A percentile compares a stretch with the other conserved stretches of the same genome.
Conservation (phyloP, 345 rosid genomes). For the Brassica nigra region DNA sequence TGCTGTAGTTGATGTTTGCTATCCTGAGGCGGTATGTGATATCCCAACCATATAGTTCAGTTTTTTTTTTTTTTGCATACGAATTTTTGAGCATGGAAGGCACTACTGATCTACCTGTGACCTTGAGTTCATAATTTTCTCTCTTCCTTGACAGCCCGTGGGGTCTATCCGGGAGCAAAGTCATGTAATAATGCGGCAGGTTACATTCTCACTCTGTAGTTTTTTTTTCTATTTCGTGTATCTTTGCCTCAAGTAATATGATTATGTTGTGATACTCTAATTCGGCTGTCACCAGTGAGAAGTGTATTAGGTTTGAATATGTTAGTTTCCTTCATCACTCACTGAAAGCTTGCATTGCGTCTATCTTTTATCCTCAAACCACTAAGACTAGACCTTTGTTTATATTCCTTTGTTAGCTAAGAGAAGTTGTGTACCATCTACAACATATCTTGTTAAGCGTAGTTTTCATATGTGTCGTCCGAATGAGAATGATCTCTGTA, state of each 20-base stretch:
- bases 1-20: conserved; percentile 80
- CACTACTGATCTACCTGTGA: background rate
- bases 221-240: background rate
- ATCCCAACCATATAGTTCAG: background rate
- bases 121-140: conserved; percentile 17
- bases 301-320: background rate
- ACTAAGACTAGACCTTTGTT: background rate
- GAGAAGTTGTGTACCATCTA: background rate
- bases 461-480: background rate
- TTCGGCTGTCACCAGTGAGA: conserved; percentile 2
- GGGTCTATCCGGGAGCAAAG: conserved; percentile 89
- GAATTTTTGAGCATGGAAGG: background rate
- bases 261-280: conserved; percentile 10
- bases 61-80: background rate
- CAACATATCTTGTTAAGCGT: conserved; percentile 1
- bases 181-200: conserved; percentile 82
- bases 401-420: conserved; percentile 3
- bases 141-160: conserved; percentile 63
- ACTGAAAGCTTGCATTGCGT: background rate
- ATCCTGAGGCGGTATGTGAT: conserved; percentile 72
- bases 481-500: conserved; percentile 1
- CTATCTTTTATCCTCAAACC: background rate
- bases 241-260: background rate
- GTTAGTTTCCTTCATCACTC: background rate
- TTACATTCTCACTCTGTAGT: conserved; percentile 27